Evolutionary conservation across 306 rosid species (phyloP).

Genomic region (Gleditsia sinensis): DNA sequence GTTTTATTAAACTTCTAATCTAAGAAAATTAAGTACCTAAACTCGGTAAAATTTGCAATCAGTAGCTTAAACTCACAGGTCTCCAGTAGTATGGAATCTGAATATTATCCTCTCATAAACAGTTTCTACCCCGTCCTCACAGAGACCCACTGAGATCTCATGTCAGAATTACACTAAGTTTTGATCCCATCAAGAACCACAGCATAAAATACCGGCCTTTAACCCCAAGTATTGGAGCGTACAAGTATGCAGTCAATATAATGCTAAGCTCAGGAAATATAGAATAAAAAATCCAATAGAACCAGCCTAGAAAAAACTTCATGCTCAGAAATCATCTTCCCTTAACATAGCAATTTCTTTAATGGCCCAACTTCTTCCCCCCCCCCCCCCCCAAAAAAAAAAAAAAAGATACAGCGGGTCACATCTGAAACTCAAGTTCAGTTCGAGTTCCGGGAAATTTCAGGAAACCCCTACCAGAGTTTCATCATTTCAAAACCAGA

Average conservation of each 20-base stretch:
- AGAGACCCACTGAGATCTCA: not conserved
- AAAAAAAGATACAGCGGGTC: not conserved
- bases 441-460: not conserved
- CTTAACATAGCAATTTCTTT: not conserved
- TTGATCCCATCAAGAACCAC: not conserved
- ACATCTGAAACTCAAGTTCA: not conserved
- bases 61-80: conserved; percentile 16
- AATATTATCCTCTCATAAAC: conserved; percentile 19
- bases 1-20: conserved; percentile 29
- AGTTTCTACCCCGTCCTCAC: not conserved
- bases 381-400: not conserved
- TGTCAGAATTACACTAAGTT: not conserved
- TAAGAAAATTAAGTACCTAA: conserved; percentile 13
- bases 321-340: not conserved
- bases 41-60: conserved; percentile 1
- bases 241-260: not conserved
- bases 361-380: not conserved
- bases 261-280: not conserved
- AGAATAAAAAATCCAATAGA: not conserved
- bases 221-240: not conserved
- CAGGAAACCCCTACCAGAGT: not conserved
- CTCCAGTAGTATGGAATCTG: not conserved
- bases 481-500: not conserved
- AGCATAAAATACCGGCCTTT: not conserved
- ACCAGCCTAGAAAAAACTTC: not conserved